Conservation (phyloP, 306 rosid genomes). For the Macrotyloma uniflorum region DNA sequence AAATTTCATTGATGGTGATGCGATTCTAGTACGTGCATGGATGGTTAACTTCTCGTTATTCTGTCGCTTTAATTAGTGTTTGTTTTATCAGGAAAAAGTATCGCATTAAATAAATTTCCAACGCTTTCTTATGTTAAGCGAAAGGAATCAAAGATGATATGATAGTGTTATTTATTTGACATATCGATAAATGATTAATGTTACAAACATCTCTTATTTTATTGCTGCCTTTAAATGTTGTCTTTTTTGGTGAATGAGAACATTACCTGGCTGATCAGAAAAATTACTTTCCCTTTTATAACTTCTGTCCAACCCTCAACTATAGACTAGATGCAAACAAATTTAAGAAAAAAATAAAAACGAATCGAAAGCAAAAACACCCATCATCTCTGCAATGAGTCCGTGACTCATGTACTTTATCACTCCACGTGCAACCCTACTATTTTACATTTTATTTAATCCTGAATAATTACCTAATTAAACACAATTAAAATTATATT, state of each 20-base stretch:
- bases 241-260: not conserved
- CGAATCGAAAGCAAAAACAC: not conserved
- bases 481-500: not conserved
- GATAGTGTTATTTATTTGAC: not conserved
- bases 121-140: not conserved
- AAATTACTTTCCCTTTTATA: not conserved
- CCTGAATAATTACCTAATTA: not conserved
- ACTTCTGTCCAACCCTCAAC: not conserved
- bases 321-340: not conserved
- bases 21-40: conserved; percentile 14
- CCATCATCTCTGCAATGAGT: not conserved
- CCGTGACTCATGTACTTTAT: not conserved
- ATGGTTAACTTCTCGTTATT: conserved; percentile 8
- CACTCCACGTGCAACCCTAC: not conserved
- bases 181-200: not conserved
- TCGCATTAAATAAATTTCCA: not conserved
- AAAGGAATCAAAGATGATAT: conserved; percentile 8
- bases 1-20: not conserved
- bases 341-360: not conserved
- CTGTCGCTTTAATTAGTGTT: not conserved
- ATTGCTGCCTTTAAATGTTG: not conserved
- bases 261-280: not conserved
- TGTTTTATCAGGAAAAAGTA: not conserved
- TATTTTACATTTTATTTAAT: not conserved
- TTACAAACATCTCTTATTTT: not conserved